phyloP scores from a whole-genome alignment of 108 stramenopile genomes.

The Skeletonema costatum region DNA sequence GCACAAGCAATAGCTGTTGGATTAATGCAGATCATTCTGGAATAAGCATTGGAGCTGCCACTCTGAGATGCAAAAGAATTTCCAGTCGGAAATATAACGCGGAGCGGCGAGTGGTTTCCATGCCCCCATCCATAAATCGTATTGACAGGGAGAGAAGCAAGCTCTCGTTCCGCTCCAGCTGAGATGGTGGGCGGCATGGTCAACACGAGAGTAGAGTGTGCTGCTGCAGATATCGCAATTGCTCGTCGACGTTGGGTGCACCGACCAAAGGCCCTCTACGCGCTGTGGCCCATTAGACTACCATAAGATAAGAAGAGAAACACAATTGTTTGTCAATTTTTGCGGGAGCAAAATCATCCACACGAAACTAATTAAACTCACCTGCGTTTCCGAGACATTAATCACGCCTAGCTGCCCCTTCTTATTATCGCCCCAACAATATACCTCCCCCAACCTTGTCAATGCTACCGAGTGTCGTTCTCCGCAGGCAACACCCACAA shows the following conservation, averaged over 20 bases:
- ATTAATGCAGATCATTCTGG: conserved; percentile 50
- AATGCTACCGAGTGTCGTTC: conserved; percentile 84
- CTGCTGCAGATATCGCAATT: conserved; percentile 77
- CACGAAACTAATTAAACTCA: not conserved
- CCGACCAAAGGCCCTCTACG: conserved; percentile 74
- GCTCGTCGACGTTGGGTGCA: conserved; percentile 50
- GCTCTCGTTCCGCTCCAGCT: conserved; percentile 12
- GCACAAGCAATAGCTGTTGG: conserved; percentile 81
- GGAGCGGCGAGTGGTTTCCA: conserved; percentile 72
- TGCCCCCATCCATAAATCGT: conserved; percentile 84
- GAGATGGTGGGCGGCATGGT: conserved; percentile 42
- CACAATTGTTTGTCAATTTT: not conserved
- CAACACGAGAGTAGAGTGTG: conserved; percentile 75
- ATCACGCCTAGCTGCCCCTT: conserved; percentile 70
- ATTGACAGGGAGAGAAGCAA: conserved; percentile 62
- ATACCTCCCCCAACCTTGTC: conserved; percentile 71
- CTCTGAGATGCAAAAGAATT: conserved; percentile 1
- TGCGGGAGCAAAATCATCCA: not conserved
- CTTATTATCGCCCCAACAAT: conserved; percentile 85
- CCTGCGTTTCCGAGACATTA: not conserved
- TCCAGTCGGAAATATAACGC: conserved; percentile 57
- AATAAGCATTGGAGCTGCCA: not conserved
- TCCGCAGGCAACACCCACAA: conserved; percentile 79
- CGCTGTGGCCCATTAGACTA: conserved; percentile 47
- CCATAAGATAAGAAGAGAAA: not conserved